These are phyloP conservation scores for Dictyostelium intermedium DNA, from an alignment of 78 protist genomes.

Conservation along the genomic window DNA sequence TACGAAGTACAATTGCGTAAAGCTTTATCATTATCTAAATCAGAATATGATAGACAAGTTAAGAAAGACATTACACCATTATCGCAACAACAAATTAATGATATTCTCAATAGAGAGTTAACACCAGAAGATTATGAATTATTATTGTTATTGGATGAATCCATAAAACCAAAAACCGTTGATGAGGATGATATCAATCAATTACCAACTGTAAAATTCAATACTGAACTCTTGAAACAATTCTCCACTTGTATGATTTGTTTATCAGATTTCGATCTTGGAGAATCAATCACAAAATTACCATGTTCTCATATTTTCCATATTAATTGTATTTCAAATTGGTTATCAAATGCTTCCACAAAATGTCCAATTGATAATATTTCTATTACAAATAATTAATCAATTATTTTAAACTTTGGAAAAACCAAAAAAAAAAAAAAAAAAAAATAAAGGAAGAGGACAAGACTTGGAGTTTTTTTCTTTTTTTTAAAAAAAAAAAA, in stretches of 20 bases:
- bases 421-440: not conserved
- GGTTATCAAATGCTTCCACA: slow-evolving; percentile 27
- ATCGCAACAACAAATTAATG: slow-evolving; percentile 61
- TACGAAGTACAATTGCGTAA: slow-evolving; percentile 24
- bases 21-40: slow-evolving; percentile 6
- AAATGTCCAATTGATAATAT: slow-evolving; percentile 75
- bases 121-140: slow-evolving; percentile 82
- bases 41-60: slow-evolving; percentile 13
- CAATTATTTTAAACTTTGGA: no score
- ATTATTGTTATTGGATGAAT: slow-evolving; percentile 34
- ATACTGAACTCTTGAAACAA: not conserved
- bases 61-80: not conserved
- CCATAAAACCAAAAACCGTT: slow-evolving; percentile 50
- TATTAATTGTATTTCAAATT: slow-evolving; percentile 50
- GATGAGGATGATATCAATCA: not conserved
- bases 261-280: slow-evolving; percentile 6
- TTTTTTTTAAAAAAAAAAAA: no score
- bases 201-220: not conserved
- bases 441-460: not conserved
- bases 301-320: slow-evolving; percentile 75
- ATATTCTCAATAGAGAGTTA: slow-evolving; percentile 67
- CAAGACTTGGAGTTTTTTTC: not conserved
- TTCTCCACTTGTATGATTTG: slow-evolving; percentile 66
- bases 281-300: slow-evolving; percentile 37
- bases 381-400: not conserved